Base-by-base conservation (phyloP, 352 stramenopile genomes). In the Phytopythium oedochilum region DNA sequence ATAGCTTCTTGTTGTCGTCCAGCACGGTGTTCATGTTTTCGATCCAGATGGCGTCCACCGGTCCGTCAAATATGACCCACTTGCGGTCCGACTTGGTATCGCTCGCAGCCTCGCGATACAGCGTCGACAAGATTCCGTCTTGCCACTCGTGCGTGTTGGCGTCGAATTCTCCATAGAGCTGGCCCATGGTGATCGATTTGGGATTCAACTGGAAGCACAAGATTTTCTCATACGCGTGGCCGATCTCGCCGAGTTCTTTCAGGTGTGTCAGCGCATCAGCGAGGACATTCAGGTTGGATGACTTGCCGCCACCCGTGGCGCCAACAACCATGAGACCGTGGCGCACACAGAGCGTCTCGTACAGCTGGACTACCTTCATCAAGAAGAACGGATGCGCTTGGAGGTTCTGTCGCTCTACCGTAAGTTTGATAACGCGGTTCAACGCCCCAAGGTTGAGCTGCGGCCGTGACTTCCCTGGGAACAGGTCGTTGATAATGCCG, bases 11-110 rank as follows among this genome's bases (percentile, higher is more conserved):
- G 75, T 98, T 98, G 60, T 98, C 92, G 51, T 98, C 93, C 17
- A 98, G 78, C 39, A 98, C 93, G 0, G 93, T 98, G 71, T 98
- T 98, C 93, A 98, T 98, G 66, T 97, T 97, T 64, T 98, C 93
- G 66, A 98, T 98, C 93, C 93, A 98, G 61, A 98, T 96, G 2
- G 93, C 89, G 70, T 98, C 93, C 2, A 98, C 93, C 0, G 93
- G 93, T 0, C 93, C 93, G 54, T 98, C 93, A 61, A 98, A 98
- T 40, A 98, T 91, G 43, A 98, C 88, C 92, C 92, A 98, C 61
- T 97, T 98, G 34, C 89, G 81, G 55, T 97, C 94, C 0, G 84
- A 58, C 70, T 96, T 96, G 0, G 92, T 95, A 50, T 85, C 75
- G 25, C 78, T 92, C 14, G 89, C 88, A 6, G 83, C 96, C 0